Conservation (phyloP, 2,329 filamentous ascomycete species). For the Acarospora socialis region DNA sequence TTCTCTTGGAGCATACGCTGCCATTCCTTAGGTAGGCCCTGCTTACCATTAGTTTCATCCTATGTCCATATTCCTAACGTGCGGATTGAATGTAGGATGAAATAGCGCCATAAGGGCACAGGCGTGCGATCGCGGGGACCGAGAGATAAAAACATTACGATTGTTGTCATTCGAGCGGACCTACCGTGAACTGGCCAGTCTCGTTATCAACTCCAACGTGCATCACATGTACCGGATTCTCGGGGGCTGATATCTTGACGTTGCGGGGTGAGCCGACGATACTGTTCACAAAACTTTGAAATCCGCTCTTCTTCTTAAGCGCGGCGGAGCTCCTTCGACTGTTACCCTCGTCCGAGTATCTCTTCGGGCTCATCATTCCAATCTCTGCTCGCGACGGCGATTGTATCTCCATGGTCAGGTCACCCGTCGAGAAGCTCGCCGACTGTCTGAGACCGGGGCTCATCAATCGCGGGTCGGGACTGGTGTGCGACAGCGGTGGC, state of each 20-base stretch:
- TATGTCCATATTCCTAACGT: slow-evolving; percentile 13
- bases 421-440: slow-evolving; percentile 46
- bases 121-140: too few species aligned
- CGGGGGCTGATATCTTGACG: slow-evolving; percentile 89
- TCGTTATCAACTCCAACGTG: slow-evolving; percentile 95
- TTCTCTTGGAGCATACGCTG: slow-evolving; percentile 89
- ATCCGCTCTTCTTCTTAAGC: slow-evolving; percentile 71
- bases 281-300: slow-evolving; percentile 77
- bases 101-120: too few species aligned
- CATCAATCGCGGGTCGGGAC: slow-evolving; percentile 39
- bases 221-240: slow-evolving; percentile 94
- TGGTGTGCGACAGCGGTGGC: slow-evolving; percentile 36
- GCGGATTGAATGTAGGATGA: too few species aligned
- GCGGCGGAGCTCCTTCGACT: slow-evolving; percentile 45
- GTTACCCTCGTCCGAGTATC: slow-evolving; percentile 65
- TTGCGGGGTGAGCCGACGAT: slow-evolving; percentile 73
- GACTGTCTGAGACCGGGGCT: slow-evolving; percentile 50
- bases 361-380: slow-evolving; percentile 46
- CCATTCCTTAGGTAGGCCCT: slow-evolving; percentile 97
- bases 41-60: slow-evolving; percentile 16
- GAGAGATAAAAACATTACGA: too few species aligned
- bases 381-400: slow-evolving; percentile 29
- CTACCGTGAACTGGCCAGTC: slow-evolving; percentile 89
- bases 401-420: slow-evolving; percentile 37
- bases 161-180: slow-evolving; percentile 27